phyloP scores from a whole-genome alignment of 345 rosid species.

The Microcos paniculata region DNA sequence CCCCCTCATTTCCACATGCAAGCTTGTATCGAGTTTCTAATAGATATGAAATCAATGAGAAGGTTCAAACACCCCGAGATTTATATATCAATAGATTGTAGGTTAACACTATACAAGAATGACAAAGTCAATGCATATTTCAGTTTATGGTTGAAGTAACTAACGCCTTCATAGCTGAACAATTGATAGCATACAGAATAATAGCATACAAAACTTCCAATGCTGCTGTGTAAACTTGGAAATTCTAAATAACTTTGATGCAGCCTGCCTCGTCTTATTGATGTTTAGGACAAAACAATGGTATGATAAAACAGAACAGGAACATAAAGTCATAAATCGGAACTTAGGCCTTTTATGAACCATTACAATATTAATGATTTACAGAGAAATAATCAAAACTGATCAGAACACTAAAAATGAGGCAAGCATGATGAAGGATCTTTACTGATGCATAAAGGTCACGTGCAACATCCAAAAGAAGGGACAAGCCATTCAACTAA shows the following conservation, averaged over 20 bases:
- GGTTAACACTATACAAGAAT: conserved; percentile 2
- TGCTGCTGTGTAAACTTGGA: neutral
- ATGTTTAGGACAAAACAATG: neutral
- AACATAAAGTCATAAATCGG: neutral
- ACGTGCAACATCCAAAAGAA: conserved; percentile 1
- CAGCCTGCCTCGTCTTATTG: neutral
- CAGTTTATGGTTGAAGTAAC: neutral
- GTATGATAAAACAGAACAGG: neutral
- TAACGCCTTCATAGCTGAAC: neutral
- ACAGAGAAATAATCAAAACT: neutral
- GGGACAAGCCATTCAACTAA: conserved; percentile 4
- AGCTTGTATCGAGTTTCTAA: conserved; percentile 41
- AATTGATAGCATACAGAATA: neutral
- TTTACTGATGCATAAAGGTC: neutral
- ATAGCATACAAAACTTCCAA: conserved; percentile 2
- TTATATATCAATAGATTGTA: neutral
- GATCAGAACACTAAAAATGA: neutral
- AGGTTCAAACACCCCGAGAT: conserved; percentile 10
- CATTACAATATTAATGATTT: conserved; percentile 1
- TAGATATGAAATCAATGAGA: neutral
- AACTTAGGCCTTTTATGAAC: neutral
- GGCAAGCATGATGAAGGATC: conserved; percentile 9
- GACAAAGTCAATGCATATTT: conserved; percentile 6
- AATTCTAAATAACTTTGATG: neutral
- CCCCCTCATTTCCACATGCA: conserved; percentile 38